Percentiles rank a stretch among this genome's conserved stretches.
phyloP scores from a whole-genome alignment of 805 yeast species.

The Lachancea thermotolerans region DNA sequence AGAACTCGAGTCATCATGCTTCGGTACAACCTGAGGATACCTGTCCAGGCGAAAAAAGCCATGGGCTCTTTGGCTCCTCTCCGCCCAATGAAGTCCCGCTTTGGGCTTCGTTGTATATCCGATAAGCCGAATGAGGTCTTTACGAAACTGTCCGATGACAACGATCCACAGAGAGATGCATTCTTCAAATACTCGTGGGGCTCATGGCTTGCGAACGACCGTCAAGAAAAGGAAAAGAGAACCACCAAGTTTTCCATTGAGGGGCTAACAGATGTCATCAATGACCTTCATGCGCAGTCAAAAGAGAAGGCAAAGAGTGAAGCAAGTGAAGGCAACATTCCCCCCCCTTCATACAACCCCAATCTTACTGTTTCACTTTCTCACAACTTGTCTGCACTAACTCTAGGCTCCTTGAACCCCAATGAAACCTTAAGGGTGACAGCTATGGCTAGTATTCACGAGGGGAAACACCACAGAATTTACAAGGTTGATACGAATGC shows the following conservation, averaged over 20 bases:
- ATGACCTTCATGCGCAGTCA: constrained; percentile 37
- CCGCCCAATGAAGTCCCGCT: neutral
- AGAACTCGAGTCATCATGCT: no score
- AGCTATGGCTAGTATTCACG: constrained; percentile 78
- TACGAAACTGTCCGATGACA: constrained; percentile 52
- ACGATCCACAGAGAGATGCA: constrained; percentile 59
- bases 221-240: constrained; percentile 64
- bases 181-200: constrained; percentile 94
- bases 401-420: constrained; percentile 40
- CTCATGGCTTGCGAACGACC: constrained; percentile 82
- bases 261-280: constrained; percentile 56
- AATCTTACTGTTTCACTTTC: constrained; percentile 40
- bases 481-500: constrained; percentile 64
- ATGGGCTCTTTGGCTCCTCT: neutral
- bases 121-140: constrained; percentile 31
- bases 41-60: constrained; percentile 3
- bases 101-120: constrained; percentile 24
- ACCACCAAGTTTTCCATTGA: constrained; percentile 74
- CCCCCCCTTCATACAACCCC: constrained; percentile 35
- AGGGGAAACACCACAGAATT: constrained; percentile 89
- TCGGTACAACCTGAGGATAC: neutral
- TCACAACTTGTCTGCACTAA: constrained; percentile 39
- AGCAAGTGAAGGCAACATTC: constrained; percentile 22
- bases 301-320: constrained; percentile 27
- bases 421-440: constrained; percentile 47